phyloP scores from a whole-genome alignment of 441 rosid species.

The Melastoma candidum region DNA sequence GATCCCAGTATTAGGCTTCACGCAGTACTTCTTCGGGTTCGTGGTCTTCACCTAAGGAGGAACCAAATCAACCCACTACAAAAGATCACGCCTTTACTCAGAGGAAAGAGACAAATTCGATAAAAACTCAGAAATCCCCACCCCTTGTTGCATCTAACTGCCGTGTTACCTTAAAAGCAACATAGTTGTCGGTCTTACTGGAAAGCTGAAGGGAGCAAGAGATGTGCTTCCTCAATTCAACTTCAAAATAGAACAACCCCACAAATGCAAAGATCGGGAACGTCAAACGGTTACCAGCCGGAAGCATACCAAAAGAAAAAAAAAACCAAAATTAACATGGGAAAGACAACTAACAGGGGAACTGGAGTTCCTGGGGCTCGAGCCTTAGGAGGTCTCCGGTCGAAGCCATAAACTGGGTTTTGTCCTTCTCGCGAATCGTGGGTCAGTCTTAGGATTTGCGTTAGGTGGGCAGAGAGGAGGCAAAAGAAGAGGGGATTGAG shows the following conservation, averaged over 20 bases:
- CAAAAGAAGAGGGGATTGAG: too few relatives aligned
- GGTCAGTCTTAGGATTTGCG: too few relatives aligned
- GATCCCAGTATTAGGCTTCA: constrained; percentile 71
- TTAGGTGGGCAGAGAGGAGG: too few relatives aligned
- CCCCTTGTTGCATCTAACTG: too few relatives aligned
- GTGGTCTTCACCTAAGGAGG: constrained; percentile 67
- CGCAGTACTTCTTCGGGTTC: constrained; percentile 75
- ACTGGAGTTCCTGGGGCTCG: constrained; percentile 77
- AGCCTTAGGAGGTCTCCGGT: constrained; percentile 53
- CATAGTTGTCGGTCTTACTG: constrained; percentile 59
- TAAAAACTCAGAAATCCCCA: background rate
- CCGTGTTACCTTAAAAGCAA: constrained; percentile 64
- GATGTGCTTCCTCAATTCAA: constrained; percentile 81
- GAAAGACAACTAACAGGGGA: constrained; percentile 40
- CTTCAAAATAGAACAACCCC: constrained; percentile 22
- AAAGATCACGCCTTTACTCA: background rate
- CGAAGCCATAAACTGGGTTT: too few relatives aligned
- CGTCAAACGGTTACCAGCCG: background rate
- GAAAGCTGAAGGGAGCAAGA: constrained; percentile 58
- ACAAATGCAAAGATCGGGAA: background rate
- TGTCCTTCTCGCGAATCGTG: too few relatives aligned
- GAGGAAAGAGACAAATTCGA: background rate
- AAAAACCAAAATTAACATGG: too few relatives aligned
- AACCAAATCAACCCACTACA: background rate
- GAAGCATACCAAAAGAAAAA: too few relatives aligned